Percentiles rank a stretch among this genome's conserved stretches.
Evolutionary conservation across 1,139 yeast genomes (phyloP).

Genomic region (Saccharomyces pastorianus): DNA sequence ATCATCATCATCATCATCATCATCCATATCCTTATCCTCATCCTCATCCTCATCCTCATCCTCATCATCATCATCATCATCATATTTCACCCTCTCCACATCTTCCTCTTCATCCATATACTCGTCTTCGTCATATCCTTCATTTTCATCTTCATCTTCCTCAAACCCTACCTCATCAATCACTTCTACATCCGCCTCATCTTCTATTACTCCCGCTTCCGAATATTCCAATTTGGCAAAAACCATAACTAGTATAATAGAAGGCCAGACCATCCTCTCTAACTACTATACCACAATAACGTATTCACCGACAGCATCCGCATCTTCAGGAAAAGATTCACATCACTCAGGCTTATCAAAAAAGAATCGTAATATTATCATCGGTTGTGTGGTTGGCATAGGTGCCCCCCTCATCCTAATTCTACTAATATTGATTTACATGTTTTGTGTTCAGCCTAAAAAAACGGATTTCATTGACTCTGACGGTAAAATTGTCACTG

Average conservation of each 20-base stretch:
- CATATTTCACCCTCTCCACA: slow-evolving; percentile 8
- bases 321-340: slow-evolving; percentile 6
- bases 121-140: slow-evolving; percentile 16
- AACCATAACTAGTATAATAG: slow-evolving; percentile 27
- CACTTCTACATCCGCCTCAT: slow-evolving; percentile 5
- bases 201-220: background rate
- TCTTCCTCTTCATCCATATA: background rate
- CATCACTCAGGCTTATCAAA: slow-evolving; percentile 33
- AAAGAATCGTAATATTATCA: slow-evolving; percentile 38
- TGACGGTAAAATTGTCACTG: slow-evolving; percentile 35
- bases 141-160: slow-evolving; percentile 20
- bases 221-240: background rate
- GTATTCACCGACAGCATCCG: slow-evolving; percentile 14
- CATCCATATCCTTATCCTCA: slow-evolving; percentile 6
- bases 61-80: slow-evolving; percentile 15
- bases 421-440: slow-evolving; percentile 20
- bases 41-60: slow-evolving; percentile 4
- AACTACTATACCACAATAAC: slow-evolving; percentile 30
- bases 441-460: slow-evolving; percentile 27
- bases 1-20: slow-evolving; percentile 24
- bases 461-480: slow-evolving; percentile 34
- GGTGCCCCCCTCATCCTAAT: slow-evolving; percentile 32
- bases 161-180: slow-evolving; percentile 17
- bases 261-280: slow-evolving; percentile 30
- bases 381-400: slow-evolving; percentile 41